Percentiles rank a stretch among this genome's conserved stretches.
Evolutionary conservation across 1,284 basidiomycete genomes (phyloP).

Genomic region (Naganishia albida): DNA sequence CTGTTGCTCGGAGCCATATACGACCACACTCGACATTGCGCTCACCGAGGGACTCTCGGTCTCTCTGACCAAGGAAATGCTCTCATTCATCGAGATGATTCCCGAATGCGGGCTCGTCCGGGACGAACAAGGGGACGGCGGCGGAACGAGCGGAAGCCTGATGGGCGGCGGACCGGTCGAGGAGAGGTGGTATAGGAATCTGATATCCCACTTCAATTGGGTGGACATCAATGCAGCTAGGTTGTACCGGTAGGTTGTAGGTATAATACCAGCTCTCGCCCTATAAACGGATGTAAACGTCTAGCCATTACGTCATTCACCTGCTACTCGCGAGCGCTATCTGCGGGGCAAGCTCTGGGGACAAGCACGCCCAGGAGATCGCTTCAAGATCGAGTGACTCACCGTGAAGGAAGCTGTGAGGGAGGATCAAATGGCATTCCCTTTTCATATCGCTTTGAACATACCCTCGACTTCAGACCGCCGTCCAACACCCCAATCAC

Average conservation of each 20-base stretch:
- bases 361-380: too few species aligned
- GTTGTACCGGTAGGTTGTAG: too few species aligned
- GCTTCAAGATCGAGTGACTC: too few species aligned
- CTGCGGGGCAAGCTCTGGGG: too few species aligned
- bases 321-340: too few species aligned
- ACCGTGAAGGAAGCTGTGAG: too few species aligned
- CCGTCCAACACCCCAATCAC: too few species aligned
- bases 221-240: not conserved
- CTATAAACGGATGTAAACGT: not conserved
- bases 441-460: too few species aligned
- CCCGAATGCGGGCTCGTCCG: constrained; percentile 61
- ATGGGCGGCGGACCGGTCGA: constrained; percentile 8
- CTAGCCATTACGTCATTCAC: not conserved
- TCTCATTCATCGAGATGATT: constrained; percentile 68
- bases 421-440: too few species aligned
- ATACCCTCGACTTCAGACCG: too few species aligned
- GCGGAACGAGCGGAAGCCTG: constrained; percentile 55
- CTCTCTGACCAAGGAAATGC: constrained; percentile 71
- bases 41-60: constrained; percentile 68
- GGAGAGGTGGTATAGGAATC: constrained; percentile 68
- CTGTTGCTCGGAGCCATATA: not conserved
- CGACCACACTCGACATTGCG: constrained; percentile 62
- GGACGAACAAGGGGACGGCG: constrained; percentile 63
- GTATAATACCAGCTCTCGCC: not conserved
- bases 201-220: constrained; percentile 57